A percentile compares a stretch with the other conserved stretches of the same genome.
Conservation (phyloP, 1,284 basidiomycete species). For the Trichosporon coremiiforme region DNA sequence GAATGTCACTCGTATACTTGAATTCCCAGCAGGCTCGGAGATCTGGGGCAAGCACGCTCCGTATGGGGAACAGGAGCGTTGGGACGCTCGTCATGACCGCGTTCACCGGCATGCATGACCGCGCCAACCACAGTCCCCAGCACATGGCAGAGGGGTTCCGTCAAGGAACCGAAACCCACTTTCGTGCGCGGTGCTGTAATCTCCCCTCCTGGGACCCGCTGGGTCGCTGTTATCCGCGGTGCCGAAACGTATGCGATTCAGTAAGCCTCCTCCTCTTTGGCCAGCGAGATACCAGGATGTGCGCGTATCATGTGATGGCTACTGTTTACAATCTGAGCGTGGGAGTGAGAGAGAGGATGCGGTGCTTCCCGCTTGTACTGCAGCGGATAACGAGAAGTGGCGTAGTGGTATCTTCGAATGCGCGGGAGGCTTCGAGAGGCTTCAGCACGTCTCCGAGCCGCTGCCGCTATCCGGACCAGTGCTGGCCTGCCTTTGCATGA, state of each 20-base stretch:
- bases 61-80: neutral
- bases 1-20: no score
- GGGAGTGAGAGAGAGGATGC: no score
- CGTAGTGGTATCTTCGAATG: neutral
- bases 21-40: neutral
- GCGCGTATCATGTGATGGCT: no score
- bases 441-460: no score
- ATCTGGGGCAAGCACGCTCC: neutral
- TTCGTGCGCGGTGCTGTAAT: constrained; percentile 4
- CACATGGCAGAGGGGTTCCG: neutral
- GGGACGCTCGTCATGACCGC: neutral
- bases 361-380: neutral
- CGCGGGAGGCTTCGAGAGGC: no score
- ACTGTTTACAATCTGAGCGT: no score
- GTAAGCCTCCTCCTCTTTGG: neutral
- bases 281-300: neutral
- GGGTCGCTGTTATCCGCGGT: neutral
- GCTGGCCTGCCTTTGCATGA: no score
- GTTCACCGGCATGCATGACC: neutral
- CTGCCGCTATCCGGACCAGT: no score
- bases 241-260: constrained; percentile 4
- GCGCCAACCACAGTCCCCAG: no score
- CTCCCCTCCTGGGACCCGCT: neutral
- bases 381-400: neutral
- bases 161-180: constrained; percentile 3